These are phyloP conservation scores for Cytauxzoon felis DNA, from an alignment of 169 alveolate genomes.

Conservation along the genomic window DNA sequence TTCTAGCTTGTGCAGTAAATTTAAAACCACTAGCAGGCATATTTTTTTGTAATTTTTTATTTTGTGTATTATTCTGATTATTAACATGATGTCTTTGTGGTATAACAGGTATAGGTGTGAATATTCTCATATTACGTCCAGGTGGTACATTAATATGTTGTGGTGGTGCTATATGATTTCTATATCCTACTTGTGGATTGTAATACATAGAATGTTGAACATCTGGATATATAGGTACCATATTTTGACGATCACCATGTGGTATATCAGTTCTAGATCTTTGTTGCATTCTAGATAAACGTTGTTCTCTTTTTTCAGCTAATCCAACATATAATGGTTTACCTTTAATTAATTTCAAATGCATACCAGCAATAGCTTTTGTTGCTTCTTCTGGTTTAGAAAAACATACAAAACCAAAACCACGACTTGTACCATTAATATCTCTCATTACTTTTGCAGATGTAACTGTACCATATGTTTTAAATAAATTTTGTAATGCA, in stretches of 20 bases:
- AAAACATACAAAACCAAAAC: conserved; percentile 97
- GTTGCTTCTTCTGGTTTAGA: conserved; percentile 93
- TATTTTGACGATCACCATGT: conserved; percentile 59
- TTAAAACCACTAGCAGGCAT: conserved; percentile 65
- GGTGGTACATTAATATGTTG: conserved; percentile 42
- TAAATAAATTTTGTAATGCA: conserved; percentile 81
- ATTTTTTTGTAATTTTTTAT: conserved; percentile 29
- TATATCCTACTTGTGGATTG: conserved; percentile 33
- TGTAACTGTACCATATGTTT: conserved; percentile 86
- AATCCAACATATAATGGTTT: conserved; percentile 92
- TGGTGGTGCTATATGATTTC: conserved; percentile 18
- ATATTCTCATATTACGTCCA: conserved; percentile 37
- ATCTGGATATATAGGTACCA: conserved; percentile 48
- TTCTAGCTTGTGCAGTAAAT: conserved; percentile 79
- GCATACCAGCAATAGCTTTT: conserved; percentile 95
- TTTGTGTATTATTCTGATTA: conserved; percentile 13
- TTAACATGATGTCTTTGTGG: conserved; percentile 16
- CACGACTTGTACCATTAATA: conserved; percentile 89
- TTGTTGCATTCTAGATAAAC: conserved; percentile 85
- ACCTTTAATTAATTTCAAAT: conserved; percentile 79
- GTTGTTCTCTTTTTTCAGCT: conserved; percentile 88
- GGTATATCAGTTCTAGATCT: conserved; percentile 78
- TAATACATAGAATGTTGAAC: conserved; percentile 19
- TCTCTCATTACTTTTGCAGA: conserved; percentile 90
- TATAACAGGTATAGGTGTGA: conserved; percentile 41